Base-by-base conservation (phyloP, 2,329 filamentous ascomycete genomes). In the Clarireedia monteithiana region DNA sequence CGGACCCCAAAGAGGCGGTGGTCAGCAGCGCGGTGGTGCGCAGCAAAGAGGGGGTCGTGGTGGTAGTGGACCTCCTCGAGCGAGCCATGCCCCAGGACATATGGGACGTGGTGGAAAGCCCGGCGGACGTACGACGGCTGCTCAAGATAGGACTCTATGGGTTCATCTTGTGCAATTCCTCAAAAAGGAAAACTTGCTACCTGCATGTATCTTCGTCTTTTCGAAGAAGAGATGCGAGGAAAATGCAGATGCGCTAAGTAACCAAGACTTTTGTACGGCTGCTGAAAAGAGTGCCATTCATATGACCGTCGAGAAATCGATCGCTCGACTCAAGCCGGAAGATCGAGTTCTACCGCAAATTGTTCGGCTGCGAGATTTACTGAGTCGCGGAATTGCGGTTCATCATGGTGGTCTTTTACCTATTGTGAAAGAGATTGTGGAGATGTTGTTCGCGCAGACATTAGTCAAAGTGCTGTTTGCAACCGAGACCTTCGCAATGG, bases 401-500 rank as follows among this genome's bases (percentile, higher is more conserved):
- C 94, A 99, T 67, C 94, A 99, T 68, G 92, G 94, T 60, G 94
- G 94, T 38, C 77, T 99, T 60, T 73, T 99, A 23, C 94, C 94
- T 0, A 99, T 99, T 60, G 91, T 97, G 64, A 99, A 99, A 71
- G 94, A 99, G 70, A 83, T 97, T 24, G 94, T 99, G 1, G 94
- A 99, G 71, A 95, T 99, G 53, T 74, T 99, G 15, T 99, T 99
- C 65, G 92, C 94, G 0, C 91, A 89, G 71, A 95, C 91, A 0
- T 75, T 99, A 55, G 94, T 99, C 57, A 99, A 99, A 72, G 88
- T 99, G 3, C 80, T 99, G 2, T 99, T 99, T 67, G 94, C 94
- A 0, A 99, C 94, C 0, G 94, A 99, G 70, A 99, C 94, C 0
- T 99, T 99, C 71, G 94, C 94, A 38, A 99, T 99, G 91, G 94